Evolutionary conservation across 352 stramenopile genomes (phyloP), one percentile per base, ranked within the genome.

Genomic region (Globisporangium apiculatum): DNA sequence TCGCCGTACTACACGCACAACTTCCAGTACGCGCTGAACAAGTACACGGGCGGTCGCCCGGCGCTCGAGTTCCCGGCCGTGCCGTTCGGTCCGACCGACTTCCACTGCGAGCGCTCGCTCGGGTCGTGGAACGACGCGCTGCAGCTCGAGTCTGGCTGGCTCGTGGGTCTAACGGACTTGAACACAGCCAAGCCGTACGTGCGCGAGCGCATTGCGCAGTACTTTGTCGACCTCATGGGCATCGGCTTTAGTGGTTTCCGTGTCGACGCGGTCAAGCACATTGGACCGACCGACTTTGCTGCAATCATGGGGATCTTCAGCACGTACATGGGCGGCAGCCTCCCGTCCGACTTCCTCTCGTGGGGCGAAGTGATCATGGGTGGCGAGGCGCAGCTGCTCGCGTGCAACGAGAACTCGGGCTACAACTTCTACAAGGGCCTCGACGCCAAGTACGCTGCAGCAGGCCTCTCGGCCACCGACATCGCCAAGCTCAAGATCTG

Each of bases 401-500:
- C 74, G 15, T 90, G 78, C n/a, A 73, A 86, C 46, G 56, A 66
- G 7, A 68, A 69, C 58, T 77, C 65, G 11, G 71, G 71, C 2
- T 87, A 85, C 66, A 86, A 89, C 45, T 91, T 83, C 45, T 84
- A 86, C 61, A 69, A 67, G 36, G 77, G 68, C 0, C 64, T 91
- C 10, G 79, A 89, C 40, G 49, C 62, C 3, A 59, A 67, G 40
- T 86, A 78, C 54, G 31, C 57, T 4, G 63, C 72, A 1, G 72
- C 68, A 9, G 81, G 79, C 8, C 68, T 88, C 57, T 78, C 74
- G 17, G 43, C 65, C 9, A 70, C 48, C 0, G 81, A 91, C 54
- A 77, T 91, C 8, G 50, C 53, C 24, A 91, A 91, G 52, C 68
- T 91, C 55, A 91, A 91, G 69, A 83, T 89, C 55, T 91, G 76